Percentiles rank a stretch among this genome's conserved stretches.
These are phyloP conservation scores for Blastobotrys apis DNA, from an alignment of 1,139 yeast genomes.

Conservation along the genomic window DNA sequence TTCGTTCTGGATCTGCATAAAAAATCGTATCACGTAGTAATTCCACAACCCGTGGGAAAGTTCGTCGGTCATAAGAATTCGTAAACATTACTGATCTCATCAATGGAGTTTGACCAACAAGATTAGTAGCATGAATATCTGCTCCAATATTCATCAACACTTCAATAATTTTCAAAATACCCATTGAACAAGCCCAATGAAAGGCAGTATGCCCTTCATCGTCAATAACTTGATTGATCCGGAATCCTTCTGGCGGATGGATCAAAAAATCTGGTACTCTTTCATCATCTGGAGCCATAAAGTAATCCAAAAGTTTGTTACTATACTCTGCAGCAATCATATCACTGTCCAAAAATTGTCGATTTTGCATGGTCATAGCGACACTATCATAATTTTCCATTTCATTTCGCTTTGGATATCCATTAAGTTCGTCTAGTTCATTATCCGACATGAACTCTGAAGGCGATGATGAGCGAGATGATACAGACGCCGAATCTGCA, in stretches of 20 bases:
- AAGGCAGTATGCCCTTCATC: constrained; percentile 95
- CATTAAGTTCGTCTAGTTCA: constrained; percentile 27
- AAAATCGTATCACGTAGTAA: constrained; percentile 61
- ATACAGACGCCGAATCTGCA: constrained; percentile 31
- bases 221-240: constrained; percentile 82
- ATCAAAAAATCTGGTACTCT: constrained; percentile 70
- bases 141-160: constrained; percentile 69
- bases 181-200: constrained; percentile 97
- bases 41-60: constrained; percentile 67
- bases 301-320: constrained; percentile 46
- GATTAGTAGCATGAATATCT: constrained; percentile 67
- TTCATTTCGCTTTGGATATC: constrained; percentile 7
- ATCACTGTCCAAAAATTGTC: constrained; percentile 32
- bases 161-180: constrained; percentile 67
- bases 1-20: constrained; percentile 58
- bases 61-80: constrained; percentile 75
- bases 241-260: constrained; percentile 74
- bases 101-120: constrained; percentile 76
- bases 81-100: constrained; percentile 82
- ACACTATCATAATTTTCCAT: constrained; percentile 14
- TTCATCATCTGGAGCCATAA: constrained; percentile 67
- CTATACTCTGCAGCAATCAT: constrained; percentile 40
- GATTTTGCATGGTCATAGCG: constrained; percentile 15
- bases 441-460: constrained; percentile 34
- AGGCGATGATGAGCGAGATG: constrained; percentile 34